Percentiles rank a stretch among this genome's conserved stretches.
These are phyloP conservation scores for Lipomyces kockii DNA, from an alignment of 805 yeast species.

Conservation along the genomic window DNA sequence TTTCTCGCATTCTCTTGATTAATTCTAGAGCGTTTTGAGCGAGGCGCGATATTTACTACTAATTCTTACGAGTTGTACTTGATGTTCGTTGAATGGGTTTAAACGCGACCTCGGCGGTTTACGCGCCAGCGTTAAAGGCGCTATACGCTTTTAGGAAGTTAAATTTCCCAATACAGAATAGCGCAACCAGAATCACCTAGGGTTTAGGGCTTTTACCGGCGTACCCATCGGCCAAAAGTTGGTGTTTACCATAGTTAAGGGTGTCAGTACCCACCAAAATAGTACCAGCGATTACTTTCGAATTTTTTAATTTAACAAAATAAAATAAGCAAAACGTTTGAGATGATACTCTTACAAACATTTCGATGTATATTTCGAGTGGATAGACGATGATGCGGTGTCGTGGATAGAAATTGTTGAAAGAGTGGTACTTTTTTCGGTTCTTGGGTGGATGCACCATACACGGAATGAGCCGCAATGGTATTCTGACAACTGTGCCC, in stretches of 20 bases:
- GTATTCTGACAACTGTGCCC: too few species aligned
- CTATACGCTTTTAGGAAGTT: not conserved
- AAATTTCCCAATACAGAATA: not conserved
- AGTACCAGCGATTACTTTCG: too few species aligned
- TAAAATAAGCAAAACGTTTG: not conserved
- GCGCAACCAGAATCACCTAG: not conserved
- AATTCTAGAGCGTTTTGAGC: not conserved
- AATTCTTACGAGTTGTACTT: not conserved
- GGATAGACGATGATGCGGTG: not conserved
- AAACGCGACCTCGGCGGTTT: not conserved
- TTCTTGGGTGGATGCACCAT: not conserved
- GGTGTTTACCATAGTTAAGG: too few species aligned
- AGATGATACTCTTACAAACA: not conserved
- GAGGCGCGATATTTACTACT: not conserved
- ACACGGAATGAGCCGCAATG: too few species aligned
- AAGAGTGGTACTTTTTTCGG: not conserved
- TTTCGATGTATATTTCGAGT: not conserved
- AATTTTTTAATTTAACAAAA: too few species aligned
- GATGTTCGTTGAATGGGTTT: not conserved
- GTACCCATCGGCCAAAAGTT: not conserved
- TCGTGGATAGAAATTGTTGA: not conserved
- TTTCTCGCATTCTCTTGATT: not conserved
- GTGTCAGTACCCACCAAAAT: too few species aligned
- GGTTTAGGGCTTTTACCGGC: not conserved
- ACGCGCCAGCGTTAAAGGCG: not conserved